These are phyloP conservation scores for Mucor saturninus DNA, from an alignment of 371 early-diverging fungal species.

Conservation along the genomic window DNA sequence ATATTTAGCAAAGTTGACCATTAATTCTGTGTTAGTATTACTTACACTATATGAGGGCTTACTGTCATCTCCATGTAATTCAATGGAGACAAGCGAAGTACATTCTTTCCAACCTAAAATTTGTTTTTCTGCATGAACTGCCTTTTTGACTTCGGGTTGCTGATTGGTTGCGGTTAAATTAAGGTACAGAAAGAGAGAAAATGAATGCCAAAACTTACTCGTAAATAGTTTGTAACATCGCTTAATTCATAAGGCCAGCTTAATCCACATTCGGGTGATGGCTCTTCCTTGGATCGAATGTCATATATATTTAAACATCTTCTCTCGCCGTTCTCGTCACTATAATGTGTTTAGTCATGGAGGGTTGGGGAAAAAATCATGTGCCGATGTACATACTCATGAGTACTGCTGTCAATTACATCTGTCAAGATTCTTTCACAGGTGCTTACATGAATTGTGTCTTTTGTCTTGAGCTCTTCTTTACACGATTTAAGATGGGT, in stretches of 20 bases:
- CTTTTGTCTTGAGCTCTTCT: conserved; percentile 21
- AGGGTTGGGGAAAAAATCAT: background rate
- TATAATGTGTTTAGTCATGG: conserved; percentile 1
- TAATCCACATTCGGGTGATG: conserved; percentile 71
- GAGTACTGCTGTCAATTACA: conserved; percentile 34
- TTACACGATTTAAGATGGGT: conserved; percentile 34
- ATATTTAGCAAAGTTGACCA: background rate
- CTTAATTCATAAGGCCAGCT: conserved; percentile 76
- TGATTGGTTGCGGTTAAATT: conserved; percentile 21
- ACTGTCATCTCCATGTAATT: conserved; percentile 53
- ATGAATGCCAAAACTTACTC: conserved; percentile 36
- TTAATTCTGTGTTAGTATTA: background rate
- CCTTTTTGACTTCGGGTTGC: conserved; percentile 58
- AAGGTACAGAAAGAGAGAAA: background rate
- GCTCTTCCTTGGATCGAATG: conserved; percentile 68
- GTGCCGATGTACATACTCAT: conserved; percentile 32
- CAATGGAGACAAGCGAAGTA: conserved; percentile 48
- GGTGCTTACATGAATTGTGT: conserved; percentile 25
- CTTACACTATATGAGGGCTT: conserved; percentile 54
- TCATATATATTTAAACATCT: conserved; percentile 85
- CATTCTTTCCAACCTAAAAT: conserved; percentile 72
- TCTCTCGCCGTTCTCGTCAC: conserved; percentile 24
- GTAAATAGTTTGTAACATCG: conserved; percentile 65
- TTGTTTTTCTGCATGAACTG: conserved; percentile 63
- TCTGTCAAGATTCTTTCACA: conserved; percentile 42